Conservation (phyloP, 2,329 filamentous ascomycete species). For the Talaromyces sp. region DNA sequence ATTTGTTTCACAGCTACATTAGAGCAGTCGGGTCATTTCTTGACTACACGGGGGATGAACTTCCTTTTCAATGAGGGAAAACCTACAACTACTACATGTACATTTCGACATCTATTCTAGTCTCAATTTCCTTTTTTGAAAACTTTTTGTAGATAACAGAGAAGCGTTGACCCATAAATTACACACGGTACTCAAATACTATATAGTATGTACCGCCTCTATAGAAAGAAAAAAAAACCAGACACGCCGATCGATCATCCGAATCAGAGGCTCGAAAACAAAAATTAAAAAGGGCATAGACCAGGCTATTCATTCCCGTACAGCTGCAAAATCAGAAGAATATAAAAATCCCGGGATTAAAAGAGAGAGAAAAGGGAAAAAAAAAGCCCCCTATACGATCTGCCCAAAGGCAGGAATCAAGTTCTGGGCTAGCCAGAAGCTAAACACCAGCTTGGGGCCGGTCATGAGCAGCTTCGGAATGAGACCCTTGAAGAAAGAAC, state of each 20-base stretch:
- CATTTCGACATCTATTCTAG: background rate
- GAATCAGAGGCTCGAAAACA: constrained; percentile 2
- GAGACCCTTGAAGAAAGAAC: constrained; percentile 95
- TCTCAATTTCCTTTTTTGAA: background rate
- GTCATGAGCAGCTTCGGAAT: constrained; percentile 99
- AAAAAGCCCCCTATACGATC: constrained; percentile 45
- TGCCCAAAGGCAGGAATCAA: constrained; percentile 89
- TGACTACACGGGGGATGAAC: too few relatives aligned
- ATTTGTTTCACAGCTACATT: too few relatives aligned
- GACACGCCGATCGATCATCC: constrained; percentile 1
- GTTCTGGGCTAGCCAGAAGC: constrained; percentile 98
- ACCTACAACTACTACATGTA: background rate
- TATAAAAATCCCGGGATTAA: background rate
- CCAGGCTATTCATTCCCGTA: background rate
- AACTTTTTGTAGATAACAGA: background rate
- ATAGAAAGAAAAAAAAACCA: constrained; percentile 13
- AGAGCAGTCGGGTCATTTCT: too few relatives aligned
- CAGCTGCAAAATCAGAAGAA: background rate
- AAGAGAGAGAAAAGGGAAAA: background rate
- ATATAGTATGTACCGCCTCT: constrained; percentile 13
- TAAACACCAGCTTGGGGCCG: constrained; percentile 97
- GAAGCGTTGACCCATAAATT: constrained; percentile 1
- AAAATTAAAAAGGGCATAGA: background rate
- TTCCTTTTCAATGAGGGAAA: too few relatives aligned
- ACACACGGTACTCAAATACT: background rate